phyloP scores from a whole-genome alignment of 345 rosid species.

The Eucalyptus decipiens region DNA sequence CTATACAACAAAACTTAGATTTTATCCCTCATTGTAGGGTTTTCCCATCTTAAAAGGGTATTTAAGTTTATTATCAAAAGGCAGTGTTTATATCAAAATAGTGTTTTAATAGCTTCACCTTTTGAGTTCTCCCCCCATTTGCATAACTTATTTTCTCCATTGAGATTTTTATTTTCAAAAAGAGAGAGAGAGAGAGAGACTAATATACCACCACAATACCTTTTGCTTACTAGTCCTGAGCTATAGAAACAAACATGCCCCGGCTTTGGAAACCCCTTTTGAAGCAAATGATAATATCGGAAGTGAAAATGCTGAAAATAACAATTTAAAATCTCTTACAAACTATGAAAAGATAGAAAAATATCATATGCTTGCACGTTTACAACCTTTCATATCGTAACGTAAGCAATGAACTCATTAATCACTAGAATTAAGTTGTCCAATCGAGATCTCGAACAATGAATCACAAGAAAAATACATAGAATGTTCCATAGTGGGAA shows the following conservation, averaged over 20 bases:
- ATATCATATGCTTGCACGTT: not conserved
- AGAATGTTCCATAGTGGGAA: not conserved
- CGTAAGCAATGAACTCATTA: not conserved
- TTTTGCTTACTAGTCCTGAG: not conserved
- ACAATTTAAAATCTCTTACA: not conserved
- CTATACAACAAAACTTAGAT: not conserved
- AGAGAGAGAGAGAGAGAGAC: too few species aligned
- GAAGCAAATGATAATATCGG: not conserved
- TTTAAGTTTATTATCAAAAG: not conserved
- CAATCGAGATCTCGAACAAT: not conserved
- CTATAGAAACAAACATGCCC: not conserved
- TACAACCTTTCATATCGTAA: not conserved
- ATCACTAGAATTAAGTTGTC: not conserved
- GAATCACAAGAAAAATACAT: not conserved
- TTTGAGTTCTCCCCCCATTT: not conserved
- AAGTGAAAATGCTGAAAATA: not conserved
- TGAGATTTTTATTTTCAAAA: not conserved
- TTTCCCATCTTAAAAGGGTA: not conserved
- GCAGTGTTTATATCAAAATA: not conserved
- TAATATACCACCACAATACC: not conserved
- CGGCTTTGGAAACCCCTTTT: not conserved
- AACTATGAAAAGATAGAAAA: not conserved
- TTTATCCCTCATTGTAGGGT: not conserved
- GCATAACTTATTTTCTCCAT: not conserved
- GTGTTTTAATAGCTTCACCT: not conserved